A percentile compares a stretch with the other conserved stretches of the same genome.
phyloP scores from a whole-genome alignment of 345 rosid genomes.

The Lepidium africanum region DNA sequence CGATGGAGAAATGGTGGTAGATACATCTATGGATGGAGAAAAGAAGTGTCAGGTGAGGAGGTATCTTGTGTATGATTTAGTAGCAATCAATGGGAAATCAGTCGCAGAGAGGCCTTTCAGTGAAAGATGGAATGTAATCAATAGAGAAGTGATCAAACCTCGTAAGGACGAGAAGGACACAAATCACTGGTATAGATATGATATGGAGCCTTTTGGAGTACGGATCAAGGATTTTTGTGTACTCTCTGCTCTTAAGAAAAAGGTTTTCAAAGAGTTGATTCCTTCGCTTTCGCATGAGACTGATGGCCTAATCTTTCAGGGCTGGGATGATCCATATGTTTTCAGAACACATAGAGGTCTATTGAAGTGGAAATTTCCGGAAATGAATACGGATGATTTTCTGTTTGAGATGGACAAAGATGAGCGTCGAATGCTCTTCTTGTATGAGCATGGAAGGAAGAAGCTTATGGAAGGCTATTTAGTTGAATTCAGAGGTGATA shows the following conservation, averaged over 20 bases:
- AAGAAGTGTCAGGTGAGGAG: constrained; percentile 63
- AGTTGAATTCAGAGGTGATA: constrained; percentile 59
- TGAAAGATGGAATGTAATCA: constrained; percentile 76
- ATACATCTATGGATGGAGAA: constrained; percentile 41
- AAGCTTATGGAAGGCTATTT: constrained; percentile 55
- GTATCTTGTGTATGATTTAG: constrained; percentile 78
- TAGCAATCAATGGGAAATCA: constrained; percentile 50
- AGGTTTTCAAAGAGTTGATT: constrained; percentile 61
- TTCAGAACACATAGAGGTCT: constrained; percentile 64
- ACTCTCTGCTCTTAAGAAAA: constrained; percentile 65
- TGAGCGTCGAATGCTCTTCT: constrained; percentile 38
- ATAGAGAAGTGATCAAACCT: constrained; percentile 72
- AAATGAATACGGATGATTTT: constrained; percentile 74
- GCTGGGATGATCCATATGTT: constrained; percentile 90
- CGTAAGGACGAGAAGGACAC: constrained; percentile 54
- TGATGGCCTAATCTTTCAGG: constrained; percentile 91
- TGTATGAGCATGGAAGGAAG: constrained; percentile 52
- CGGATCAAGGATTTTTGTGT: constrained; percentile 85
- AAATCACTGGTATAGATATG: constrained; percentile 64
- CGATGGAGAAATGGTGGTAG: constrained; percentile 8
- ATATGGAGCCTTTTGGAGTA: constrained; percentile 82
- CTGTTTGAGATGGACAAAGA: constrained; percentile 62
- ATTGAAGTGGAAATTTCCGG: constrained; percentile 83
- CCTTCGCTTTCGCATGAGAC: constrained; percentile 83
- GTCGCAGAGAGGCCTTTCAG: constrained; percentile 69